Percentiles rank a stretch among this genome's conserved stretches.
phyloP scores from a whole-genome alignment of 2,329 filamentous ascomycete genomes.

The Monilinia fructicola region DNA sequence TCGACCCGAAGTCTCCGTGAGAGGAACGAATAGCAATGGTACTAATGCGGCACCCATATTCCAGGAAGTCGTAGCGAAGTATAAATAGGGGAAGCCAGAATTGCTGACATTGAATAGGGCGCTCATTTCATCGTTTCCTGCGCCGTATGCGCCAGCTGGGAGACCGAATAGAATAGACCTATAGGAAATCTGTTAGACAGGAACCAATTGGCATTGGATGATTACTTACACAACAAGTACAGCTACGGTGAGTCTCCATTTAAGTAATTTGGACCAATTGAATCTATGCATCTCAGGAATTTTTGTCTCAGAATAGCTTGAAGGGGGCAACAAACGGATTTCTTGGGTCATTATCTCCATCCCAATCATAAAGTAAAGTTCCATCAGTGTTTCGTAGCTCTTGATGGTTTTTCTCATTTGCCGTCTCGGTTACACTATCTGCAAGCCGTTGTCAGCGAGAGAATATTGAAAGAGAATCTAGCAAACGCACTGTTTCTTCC shows the following conservation, averaged over 20 bases:
- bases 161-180: constrained; percentile 44
- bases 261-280: constrained; percentile 8
- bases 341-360: constrained; percentile 8
- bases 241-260: constrained; percentile 15
- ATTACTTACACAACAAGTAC: constrained; percentile 5
- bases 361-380: constrained; percentile 10
- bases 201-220: neutral
- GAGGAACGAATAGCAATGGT: constrained; percentile 44
- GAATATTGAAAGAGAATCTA: neutral
- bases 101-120: constrained; percentile 42
- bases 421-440: neutral
- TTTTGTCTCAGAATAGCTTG: neutral
- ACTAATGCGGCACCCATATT: constrained; percentile 45
- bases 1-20: constrained; percentile 44
- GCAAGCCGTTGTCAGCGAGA: neutral
- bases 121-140: constrained; percentile 42
- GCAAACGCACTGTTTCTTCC: neutral
- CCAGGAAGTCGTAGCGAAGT: constrained; percentile 46
- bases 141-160: constrained; percentile 35
- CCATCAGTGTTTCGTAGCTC: constrained; percentile 15
- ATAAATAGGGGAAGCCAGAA: constrained; percentile 43
- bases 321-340: constrained; percentile 1
- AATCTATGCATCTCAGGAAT: constrained; percentile 1
- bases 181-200: neutral
- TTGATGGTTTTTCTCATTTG: neutral